These are phyloP conservation scores for Tuber brumale DNA, from an alignment of 495 filamentous ascomycete genomes.

Conservation along the genomic window DNA sequence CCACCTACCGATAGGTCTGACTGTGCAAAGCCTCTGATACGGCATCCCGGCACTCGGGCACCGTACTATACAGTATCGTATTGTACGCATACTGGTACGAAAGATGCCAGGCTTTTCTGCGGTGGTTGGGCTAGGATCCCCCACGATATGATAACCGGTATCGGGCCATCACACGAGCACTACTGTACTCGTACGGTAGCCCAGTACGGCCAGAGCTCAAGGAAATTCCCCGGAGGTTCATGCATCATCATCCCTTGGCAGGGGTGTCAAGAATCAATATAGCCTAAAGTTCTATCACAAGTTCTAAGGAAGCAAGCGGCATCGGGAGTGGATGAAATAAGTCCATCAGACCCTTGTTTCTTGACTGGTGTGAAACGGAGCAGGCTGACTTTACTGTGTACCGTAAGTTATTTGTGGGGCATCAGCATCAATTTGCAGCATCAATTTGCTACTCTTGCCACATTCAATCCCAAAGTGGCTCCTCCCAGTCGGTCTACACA, in stretches of 20 bases:
- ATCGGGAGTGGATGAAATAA: background rate
- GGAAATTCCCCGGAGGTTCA: background rate
- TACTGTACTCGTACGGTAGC: too few relatives aligned
- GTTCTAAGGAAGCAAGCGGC: background rate
- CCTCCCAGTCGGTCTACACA: background rate
- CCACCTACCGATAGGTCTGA: too few relatives aligned
- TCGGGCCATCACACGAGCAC: background rate
- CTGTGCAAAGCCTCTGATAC: too few relatives aligned
- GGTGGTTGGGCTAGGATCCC: background rate
- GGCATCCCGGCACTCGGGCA: background rate
- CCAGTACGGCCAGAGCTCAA: too few relatives aligned
- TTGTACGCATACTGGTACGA: background rate
- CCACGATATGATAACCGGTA: too few relatives aligned
- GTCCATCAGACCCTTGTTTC: background rate
- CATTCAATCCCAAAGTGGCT: background rate
- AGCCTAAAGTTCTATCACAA: background rate
- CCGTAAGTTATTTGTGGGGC: background rate
- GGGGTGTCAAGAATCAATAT: background rate
- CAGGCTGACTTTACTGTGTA: background rate
- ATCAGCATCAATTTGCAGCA: background rate
- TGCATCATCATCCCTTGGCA: background rate
- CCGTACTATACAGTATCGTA: background rate
- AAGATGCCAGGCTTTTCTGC: background rate
- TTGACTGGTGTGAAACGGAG: background rate
- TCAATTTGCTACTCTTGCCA: background rate